Evolutionary conservation across 768 basidiomycete species (phyloP), one percentile per base, ranked within the genome.

Genomic region (Naganishia onofrii): DNA sequence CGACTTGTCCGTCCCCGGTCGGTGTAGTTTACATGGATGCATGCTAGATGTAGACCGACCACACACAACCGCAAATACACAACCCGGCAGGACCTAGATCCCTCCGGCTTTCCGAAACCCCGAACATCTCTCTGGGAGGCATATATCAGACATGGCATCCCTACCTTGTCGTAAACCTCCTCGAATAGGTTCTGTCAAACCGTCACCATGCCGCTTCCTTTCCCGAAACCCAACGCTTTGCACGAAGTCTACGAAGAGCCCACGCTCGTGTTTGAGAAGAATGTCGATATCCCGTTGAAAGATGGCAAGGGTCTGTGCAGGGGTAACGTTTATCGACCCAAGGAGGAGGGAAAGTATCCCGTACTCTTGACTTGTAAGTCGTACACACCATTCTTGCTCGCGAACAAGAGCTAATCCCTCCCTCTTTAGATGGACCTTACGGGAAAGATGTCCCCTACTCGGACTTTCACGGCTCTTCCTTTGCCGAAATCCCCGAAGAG

Each of bases 241-340:
- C 66, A 48, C 23, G 38, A 51, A 12, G 42, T 65, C 8, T 36
- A 55, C 12, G 70, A 70, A 26, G 34, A 70, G 29, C 53, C 51
- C 15, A 70, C 21, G 10, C 29, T 73, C 65, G 54, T 71, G 36
- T 67, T 73, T 55, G 72, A 73, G 36, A 73, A 73, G 70, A 70
- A 74, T 65, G 73, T 74, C 53, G 73, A 74, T 36, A 70, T 74
- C 63, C 73, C 71, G 23, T 63, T 74, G 54, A 74, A 70, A 29
- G 73, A 74, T 44, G 73, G 73, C 10, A 23, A 68, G 26, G 76
- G 73, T 0, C 51, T 77, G 10, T 69, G 70, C 54, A 72, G 76
- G 53, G 70, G 54, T 23, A 76, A 77, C 53, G 72, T 77, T 53
- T 77, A 77, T 66, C 55, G 31, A 7, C 76, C 76, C 12, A 74